Evolutionary conservation across 176 grass and related monocot genomes (phyloP).

Genomic region (Triticum timopheevii): DNA sequence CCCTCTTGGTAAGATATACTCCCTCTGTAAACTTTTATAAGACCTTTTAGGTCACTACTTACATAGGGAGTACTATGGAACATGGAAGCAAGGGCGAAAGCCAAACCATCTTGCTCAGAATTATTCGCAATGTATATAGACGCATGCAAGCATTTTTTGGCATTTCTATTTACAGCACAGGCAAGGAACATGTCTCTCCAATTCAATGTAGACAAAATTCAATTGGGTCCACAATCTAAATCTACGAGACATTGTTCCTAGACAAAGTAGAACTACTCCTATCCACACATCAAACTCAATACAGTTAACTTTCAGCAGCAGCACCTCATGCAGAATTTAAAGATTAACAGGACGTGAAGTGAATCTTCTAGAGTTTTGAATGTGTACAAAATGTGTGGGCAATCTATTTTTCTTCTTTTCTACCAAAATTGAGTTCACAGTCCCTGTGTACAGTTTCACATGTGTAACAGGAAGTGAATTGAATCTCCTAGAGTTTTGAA

Average conservation of each 20-base stretch:
- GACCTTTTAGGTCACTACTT: too few relatives aligned
- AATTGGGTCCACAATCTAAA: neutral
- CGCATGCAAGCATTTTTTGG: slow-evolving; percentile 3
- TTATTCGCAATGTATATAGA: slow-evolving; percentile 19
- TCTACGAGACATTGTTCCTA: neutral
- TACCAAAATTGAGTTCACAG: neutral
- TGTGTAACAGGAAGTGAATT: neutral
- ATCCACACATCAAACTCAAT: neutral
- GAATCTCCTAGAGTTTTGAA: neutral
- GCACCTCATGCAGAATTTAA: neutral
- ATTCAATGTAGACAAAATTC: slow-evolving; percentile 27
- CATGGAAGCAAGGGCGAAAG: neutral
- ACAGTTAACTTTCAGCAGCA: neutral
- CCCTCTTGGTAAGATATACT: neutral
- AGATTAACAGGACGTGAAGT: neutral
- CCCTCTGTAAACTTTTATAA: too few relatives aligned
- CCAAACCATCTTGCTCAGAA: neutral
- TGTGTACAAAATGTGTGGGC: neutral
- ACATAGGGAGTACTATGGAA: neutral
- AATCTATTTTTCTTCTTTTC: neutral
- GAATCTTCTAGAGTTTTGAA: neutral
- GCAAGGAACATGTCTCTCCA: neutral
- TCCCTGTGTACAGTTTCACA: neutral
- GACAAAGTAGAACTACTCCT: neutral
- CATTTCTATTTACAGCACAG: neutral